Evolutionary conservation across 129 eudicot genomes (phyloP), one percentile per base, ranked within the genome.

Genomic region (Dittrichia graveolens): DNA sequence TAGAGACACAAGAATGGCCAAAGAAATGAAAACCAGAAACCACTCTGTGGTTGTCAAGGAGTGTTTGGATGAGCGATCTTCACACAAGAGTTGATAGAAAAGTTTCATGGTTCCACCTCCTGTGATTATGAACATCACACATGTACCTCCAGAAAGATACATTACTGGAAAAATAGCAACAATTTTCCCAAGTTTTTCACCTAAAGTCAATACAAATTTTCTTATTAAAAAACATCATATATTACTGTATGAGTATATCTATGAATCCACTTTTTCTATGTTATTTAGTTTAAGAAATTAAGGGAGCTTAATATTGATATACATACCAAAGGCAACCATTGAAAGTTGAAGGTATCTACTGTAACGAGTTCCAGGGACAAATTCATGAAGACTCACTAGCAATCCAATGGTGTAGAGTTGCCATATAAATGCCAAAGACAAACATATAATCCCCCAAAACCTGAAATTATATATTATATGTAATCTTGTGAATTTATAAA

Each of bases 111-210:
- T 74, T 7, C 80, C 69, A 24, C 89, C 96, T 15, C 96, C 91
- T 0, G 73, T 71, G 44, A 87, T 90, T 49, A 85, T 87, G 58
- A 83, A 71, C 73, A 84, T 13, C 6, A 71, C 83, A 53, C 94
- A 90, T 38, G 94, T 67, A 3, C 91, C 96, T 24, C 91, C 89
- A 9, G 94, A 77, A 40, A 90, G 83, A 81, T 90, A 90, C 87
- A 87, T 59, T 16, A 80, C 81, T 31, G 94, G 96, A 71, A 90
- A 85, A 6, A 90, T 65, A 14, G 89, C 83, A 3, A 90, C 52
- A 50, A 83, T 8, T 60, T 83, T 90, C 39, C 96, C 96, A 49
- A 85, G 44, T 57, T 81, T 90, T 62, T 49, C 74, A 77, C 96
- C 96, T 90, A 63, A 69, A 54, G 50, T 37, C 50, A 66, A n/a